Percentiles rank a stretch among this genome's conserved stretches.
phyloP scores from a whole-genome alignment of 306 rosid genomes.

The Fragaria ananassa region DNA sequence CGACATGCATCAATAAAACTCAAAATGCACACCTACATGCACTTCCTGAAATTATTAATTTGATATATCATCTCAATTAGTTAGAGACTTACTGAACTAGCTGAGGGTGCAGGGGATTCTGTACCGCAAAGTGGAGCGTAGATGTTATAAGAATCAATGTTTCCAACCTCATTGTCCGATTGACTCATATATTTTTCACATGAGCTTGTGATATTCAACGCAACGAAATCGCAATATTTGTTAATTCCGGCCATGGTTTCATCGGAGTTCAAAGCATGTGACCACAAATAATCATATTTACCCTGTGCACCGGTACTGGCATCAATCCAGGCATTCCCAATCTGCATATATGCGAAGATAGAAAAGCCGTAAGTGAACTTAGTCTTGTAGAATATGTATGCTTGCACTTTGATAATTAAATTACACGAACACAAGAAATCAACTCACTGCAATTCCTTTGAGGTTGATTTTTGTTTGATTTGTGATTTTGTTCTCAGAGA shows the following conservation, averaged over 20 bases:
- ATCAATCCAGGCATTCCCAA: slow-evolving; percentile 70
- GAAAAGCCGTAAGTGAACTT: background rate
- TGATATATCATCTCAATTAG: background rate
- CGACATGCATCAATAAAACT: background rate
- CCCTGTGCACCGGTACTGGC: slow-evolving; percentile 33
- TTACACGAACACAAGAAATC: background rate
- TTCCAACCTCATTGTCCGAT: slow-evolving; percentile 28
- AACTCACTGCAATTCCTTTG: slow-evolving; percentile 58
- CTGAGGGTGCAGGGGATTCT: background rate
- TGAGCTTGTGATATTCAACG: slow-evolving; percentile 13
- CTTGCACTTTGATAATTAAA: background rate
- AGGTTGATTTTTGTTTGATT: slow-evolving; percentile 39
- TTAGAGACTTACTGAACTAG: slow-evolving; percentile 35
- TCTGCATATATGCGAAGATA: slow-evolving; percentile 28
- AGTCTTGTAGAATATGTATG: background rate
- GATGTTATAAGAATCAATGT: slow-evolving; percentile 35
- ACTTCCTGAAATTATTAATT: background rate
- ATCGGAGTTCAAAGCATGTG: slow-evolving; percentile 52
- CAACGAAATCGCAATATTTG: slow-evolving; percentile 34
- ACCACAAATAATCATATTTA: slow-evolving; percentile 47
- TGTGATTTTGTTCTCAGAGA: slow-evolving; percentile 28
- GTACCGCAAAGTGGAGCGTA: slow-evolving; percentile 44
- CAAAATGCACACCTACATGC: background rate
- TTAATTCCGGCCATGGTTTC: slow-evolving; percentile 40
- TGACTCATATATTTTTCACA: slow-evolving; percentile 21